Percentiles rank a stretch among this genome's conserved stretches.
Conservation (phyloP, 1,284 basidiomycete species). For the Quambalaria eucalypti region DNA sequence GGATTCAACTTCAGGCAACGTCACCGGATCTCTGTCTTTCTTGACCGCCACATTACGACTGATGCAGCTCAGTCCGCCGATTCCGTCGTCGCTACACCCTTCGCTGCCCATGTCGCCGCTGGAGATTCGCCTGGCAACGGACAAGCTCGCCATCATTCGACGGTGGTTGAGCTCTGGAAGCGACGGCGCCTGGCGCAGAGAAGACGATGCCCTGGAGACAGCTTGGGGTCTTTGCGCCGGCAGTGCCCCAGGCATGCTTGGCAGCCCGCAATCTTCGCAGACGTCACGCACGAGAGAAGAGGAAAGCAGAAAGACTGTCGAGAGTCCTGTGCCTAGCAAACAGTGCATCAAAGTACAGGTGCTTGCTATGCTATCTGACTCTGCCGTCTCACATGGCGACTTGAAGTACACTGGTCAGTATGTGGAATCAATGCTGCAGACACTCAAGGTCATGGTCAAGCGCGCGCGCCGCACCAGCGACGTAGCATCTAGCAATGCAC, state of each 20-base stretch:
- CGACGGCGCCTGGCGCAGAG: neutral
- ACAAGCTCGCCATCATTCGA: slow-evolving; percentile 14
- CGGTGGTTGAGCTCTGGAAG: neutral
- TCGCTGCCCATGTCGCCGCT: slow-evolving; percentile 7
- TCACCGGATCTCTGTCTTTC: neutral
- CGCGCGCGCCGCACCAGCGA: neutral
- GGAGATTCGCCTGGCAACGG: slow-evolving; percentile 13
- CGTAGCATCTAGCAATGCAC: neutral
- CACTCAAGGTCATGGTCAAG: slow-evolving; percentile 3
- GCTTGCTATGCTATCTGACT: slow-evolving; percentile 22
- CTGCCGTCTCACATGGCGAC: slow-evolving; percentile 10
- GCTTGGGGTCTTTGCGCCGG: neutral
- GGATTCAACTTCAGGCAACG: neutral
- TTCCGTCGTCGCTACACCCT: slow-evolving; percentile 7
- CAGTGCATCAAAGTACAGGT: slow-evolving; percentile 11
- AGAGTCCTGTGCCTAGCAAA: neutral
- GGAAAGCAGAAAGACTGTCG: too few relatives aligned
- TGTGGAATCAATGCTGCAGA: slow-evolving; percentile 5
- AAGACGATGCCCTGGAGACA: neutral
- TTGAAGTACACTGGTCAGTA: slow-evolving; percentile 13
- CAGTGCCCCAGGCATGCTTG: neutral
- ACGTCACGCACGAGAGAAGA: too few relatives aligned
- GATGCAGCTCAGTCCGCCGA: neutral
- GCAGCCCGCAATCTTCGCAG: neutral
- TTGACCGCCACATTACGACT: neutral